Evolutionary conservation across 2,329 filamentous ascomycete genomes (phyloP), one percentile per base, ranked within the genome.

Genomic region (Cordyceps fumosorosea): DNA sequence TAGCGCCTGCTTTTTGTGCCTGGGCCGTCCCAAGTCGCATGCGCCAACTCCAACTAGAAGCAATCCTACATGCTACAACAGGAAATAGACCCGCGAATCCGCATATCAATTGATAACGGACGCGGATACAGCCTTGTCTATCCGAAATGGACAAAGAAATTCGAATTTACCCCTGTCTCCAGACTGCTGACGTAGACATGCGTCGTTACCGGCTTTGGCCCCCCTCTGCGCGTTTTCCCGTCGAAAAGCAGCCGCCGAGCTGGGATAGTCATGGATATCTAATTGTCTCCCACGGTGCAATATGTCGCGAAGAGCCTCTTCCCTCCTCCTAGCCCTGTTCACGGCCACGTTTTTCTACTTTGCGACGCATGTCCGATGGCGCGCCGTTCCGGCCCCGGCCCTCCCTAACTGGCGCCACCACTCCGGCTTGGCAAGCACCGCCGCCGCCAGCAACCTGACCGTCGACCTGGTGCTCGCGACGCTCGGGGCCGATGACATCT

Each of bases 381-480:
- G 24, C 37, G 3, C 32, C 47, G 18, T 29, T 18, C 34, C 56
- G 11, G 47, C 47, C 16, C 45, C 22, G 8, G 12, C 24, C 1
- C 47, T 59, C 8, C 56, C 47, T 2, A 58, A 16, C 32, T 58
- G 56, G 56, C 56, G 56, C 34, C 47, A 32, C n/a, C n/a, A n/a
- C n/a, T 10, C 11, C 34, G 45, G 32, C 47, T 42, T 29, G 56
- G 34, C 56, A 18, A 51, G 45, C 32, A 42, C n/a, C 47, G 26
- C 4, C 45, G 26, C 5, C 24, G 18, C 12, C 26, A 52, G 48
- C 48, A 67, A 68, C 57, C 63, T 69, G 44, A 69, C 66, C n/a
- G 64, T 72, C 56, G 69, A 73, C 57, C 65, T 72, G 10, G 70
- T 73, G 22, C 64, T 74, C 40, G 70, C 72, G 20, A 69, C 67